Conservation (phyloP, 2,329 filamentous ascomycete genomes). For the Alternaria longipes region DNA sequence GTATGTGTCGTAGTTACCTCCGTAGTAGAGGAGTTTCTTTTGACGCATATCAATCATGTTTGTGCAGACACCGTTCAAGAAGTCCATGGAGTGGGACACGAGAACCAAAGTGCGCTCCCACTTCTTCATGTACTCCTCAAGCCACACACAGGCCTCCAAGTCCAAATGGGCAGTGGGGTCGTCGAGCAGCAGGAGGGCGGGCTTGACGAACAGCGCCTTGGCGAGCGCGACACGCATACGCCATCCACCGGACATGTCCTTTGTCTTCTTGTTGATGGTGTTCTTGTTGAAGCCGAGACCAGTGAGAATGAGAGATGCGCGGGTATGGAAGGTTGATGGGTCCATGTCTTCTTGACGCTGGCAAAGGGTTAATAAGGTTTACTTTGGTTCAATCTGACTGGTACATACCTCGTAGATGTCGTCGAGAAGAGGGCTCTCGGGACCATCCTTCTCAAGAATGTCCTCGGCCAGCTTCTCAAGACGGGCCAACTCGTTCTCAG, state of each 20-base stretch:
- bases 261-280: constrained; percentile 99
- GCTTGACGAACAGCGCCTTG: constrained; percentile 98
- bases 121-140: constrained; percentile 99
- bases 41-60: constrained; percentile 98
- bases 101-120: constrained; percentile 97
- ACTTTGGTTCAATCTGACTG: not conserved
- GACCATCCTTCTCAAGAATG: constrained; percentile 89
- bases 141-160: constrained; percentile 98
- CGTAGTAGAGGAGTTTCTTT: constrained; percentile 92
- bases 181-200: constrained; percentile 92
- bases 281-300: constrained; percentile 99
- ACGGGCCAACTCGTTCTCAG: constrained; percentile 88
- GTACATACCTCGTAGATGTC: constrained; percentile 90
- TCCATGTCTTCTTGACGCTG: constrained; percentile 99
- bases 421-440: constrained; percentile 87
- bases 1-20: constrained; percentile 99
- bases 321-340: constrained; percentile 93
- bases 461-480: constrained; percentile 90
- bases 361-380: constrained; percentile 13
- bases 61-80: constrained; percentile 97
- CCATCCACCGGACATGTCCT: constrained; percentile 99
- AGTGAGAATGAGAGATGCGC: constrained; percentile 94
- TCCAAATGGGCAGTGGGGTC: constrained; percentile 99
- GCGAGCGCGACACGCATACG: constrained; percentile 98
- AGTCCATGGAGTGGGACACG: constrained; percentile 98